phyloP scores from a whole-genome alignment of 192 early-diverging fungal species.

The Entomortierella beljakovae region DNA sequence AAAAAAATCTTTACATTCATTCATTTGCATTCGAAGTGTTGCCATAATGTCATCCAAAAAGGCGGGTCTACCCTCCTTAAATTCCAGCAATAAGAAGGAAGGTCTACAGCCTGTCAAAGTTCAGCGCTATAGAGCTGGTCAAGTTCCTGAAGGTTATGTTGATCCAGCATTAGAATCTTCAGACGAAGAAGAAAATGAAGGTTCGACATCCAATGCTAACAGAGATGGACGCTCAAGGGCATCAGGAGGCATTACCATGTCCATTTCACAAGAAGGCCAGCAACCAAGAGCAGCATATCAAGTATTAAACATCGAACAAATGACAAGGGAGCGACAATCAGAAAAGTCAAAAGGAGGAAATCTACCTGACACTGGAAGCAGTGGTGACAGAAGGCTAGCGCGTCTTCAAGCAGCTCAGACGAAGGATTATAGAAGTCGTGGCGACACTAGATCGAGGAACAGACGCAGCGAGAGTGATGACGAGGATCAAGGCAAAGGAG shows the following conservation, averaged over 20 bases:
- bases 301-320: constrained; percentile 58
- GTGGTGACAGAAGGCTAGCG: constrained; percentile 55
- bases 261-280: constrained; percentile 38
- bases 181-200: constrained; percentile 60
- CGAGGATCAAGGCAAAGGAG: constrained; percentile 16
- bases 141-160: constrained; percentile 64
- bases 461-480: constrained; percentile 27
- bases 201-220: not conserved
- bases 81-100: constrained; percentile 42
- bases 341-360: not conserved
- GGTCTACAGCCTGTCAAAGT: constrained; percentile 58
- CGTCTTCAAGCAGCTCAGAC: constrained; percentile 58
- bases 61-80: constrained; percentile 42
- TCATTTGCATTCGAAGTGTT: no score
- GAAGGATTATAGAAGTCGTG: constrained; percentile 32
- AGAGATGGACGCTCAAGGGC: constrained; percentile 5
- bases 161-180: constrained; percentile 64
- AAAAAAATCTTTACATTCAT: no score
- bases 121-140: constrained; percentile 69
- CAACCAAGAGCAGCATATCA: constrained; percentile 57
- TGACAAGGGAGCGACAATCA: constrained; percentile 30
- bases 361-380: not conserved
- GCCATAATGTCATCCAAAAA: constrained; percentile 41
- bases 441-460: constrained; percentile 31
- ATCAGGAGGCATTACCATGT: constrained; percentile 24